Percentiles rank a stretch among this genome's conserved stretches.
Evolutionary conservation across 768 basidiomycete species (phyloP).

Genomic region (Sistotremastrum niveocremeum): DNA sequence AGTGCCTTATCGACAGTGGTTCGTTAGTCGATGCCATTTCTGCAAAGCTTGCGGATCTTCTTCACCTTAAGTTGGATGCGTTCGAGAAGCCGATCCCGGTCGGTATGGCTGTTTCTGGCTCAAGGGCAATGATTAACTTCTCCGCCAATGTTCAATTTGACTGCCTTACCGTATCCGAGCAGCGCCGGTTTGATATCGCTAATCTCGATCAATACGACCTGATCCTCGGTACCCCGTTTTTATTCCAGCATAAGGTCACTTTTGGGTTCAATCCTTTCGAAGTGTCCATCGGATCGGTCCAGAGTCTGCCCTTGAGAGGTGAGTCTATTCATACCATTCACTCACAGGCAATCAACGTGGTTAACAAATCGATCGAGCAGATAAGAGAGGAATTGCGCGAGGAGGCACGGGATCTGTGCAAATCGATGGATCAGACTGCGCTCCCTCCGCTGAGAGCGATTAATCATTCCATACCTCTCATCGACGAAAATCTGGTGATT

Average conservation of each 20-base stretch:
- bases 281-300: constrained; percentile 8
- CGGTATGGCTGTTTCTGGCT: no score
- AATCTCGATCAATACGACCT: constrained; percentile 25
- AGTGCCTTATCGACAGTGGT: no score
- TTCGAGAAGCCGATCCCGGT: no score
- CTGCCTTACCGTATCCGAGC: no score
- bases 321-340: constrained; percentile 3
- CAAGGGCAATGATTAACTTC: no score
- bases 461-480: constrained; percentile 24
- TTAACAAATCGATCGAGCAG: constrained; percentile 5
- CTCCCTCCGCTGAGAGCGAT: constrained; percentile 18
- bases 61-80: no score
- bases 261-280: constrained; percentile 16
- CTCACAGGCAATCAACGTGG: constrained; percentile 8
- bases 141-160: no score
- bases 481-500: constrained; percentile 19
- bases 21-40: no score
- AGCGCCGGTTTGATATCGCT: constrained; percentile 21
- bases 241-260: constrained; percentile 13
- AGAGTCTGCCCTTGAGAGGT: constrained; percentile 7
- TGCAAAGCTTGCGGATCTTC: no score
- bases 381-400: constrained; percentile 4
- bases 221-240: constrained; percentile 24
- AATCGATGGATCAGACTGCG: constrained; percentile 7
- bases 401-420: constrained; percentile 9